These are phyloP conservation scores for Plasmodium vinckei DNA, from an alignment of 169 alveolate species.

Conservation along the genomic window DNA sequence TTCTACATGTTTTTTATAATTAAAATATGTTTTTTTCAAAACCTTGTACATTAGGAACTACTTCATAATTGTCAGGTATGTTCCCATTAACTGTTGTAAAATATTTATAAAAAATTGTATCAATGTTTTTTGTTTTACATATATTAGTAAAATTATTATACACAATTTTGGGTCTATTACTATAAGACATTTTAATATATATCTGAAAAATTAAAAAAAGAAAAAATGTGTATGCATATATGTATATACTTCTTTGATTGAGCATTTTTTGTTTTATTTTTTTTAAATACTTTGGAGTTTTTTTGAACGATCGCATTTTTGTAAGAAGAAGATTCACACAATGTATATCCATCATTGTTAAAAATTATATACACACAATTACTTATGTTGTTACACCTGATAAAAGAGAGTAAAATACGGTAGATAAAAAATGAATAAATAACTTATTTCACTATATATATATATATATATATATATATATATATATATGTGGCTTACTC, in stretches of 20 bases:
- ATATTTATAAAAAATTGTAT: not conserved
- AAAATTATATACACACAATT: constrained; percentile 66
- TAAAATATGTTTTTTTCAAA: constrained; percentile 5
- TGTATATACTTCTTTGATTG: not conserved
- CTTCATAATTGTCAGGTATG: constrained; percentile 56
- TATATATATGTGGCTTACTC: constrained; percentile 50
- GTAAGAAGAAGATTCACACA: constrained; percentile 66
- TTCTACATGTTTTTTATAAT: constrained; percentile 5
- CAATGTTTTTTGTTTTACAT: no score
- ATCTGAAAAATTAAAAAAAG: constrained; percentile 41
- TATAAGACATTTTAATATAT: constrained; percentile 73
- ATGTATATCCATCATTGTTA: constrained; percentile 58
- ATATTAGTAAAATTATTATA: no score
- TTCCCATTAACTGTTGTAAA: constrained; percentile 43
- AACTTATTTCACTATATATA: constrained; percentile 5
- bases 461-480: constrained; percentile 28
- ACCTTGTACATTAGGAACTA: constrained; percentile 75
- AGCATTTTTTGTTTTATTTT: not conserved
- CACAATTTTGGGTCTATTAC: constrained; percentile 4
- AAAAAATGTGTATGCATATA: not conserved
- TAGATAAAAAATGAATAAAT: not conserved
- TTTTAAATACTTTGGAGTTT: constrained; percentile 36
- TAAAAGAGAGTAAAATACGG: not conserved
- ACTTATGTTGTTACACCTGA: constrained; percentile 67
- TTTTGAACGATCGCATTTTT: constrained; percentile 56